A percentile compares a stretch with the other conserved stretches of the same genome.
Evolutionary conservation across 2,329 filamentous ascomycete species (phyloP).

Genomic region (Cladosporium sp.): DNA sequence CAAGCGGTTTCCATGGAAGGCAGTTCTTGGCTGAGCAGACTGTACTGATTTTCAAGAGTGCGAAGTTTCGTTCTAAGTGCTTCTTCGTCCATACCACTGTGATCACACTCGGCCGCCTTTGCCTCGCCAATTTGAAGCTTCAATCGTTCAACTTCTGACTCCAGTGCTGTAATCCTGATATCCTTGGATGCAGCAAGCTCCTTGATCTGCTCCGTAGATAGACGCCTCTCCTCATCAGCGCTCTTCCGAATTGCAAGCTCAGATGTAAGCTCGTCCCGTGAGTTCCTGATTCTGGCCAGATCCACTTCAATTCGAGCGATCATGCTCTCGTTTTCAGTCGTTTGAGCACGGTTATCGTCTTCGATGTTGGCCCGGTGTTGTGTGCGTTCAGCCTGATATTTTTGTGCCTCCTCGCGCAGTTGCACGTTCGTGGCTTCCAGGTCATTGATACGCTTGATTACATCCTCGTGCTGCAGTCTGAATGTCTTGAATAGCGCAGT

Average conservation of each 20-base stretch:
- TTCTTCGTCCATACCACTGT: constrained; percentile 54
- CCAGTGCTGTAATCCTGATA: constrained; percentile 73
- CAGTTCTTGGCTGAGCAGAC: constrained; percentile 80
- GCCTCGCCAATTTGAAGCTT: constrained; percentile 51
- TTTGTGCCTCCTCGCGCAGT: constrained; percentile 78
- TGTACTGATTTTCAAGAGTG: constrained; percentile 73
- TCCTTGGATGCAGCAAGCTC: constrained; percentile 77
- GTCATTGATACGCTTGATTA: constrained; percentile 87
- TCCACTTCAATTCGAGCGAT: constrained; percentile 78
- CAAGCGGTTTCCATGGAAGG: constrained; percentile 86
- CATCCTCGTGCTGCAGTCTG: constrained; percentile 84
- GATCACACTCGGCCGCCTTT: constrained; percentile 27
- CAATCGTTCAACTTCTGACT: constrained; percentile 75
- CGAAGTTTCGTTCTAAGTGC: constrained; percentile 70
- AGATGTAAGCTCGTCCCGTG: constrained; percentile 78
- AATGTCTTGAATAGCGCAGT: constrained; percentile 92
- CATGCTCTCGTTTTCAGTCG: constrained; percentile 76
- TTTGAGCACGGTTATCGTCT: constrained; percentile 67
- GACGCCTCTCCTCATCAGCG: constrained; percentile 70
- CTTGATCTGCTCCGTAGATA: constrained; percentile 67
- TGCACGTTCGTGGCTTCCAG: constrained; percentile 84
- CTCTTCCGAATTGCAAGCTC: constrained; percentile 77
- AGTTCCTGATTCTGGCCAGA: constrained; percentile 76
- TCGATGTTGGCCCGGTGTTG: constrained; percentile 77
- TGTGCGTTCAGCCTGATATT: constrained; percentile 77